These are phyloP conservation scores for Coriaria nepalensis DNA, from an alignment of 306 rosid genomes.

Conservation along the genomic window DNA sequence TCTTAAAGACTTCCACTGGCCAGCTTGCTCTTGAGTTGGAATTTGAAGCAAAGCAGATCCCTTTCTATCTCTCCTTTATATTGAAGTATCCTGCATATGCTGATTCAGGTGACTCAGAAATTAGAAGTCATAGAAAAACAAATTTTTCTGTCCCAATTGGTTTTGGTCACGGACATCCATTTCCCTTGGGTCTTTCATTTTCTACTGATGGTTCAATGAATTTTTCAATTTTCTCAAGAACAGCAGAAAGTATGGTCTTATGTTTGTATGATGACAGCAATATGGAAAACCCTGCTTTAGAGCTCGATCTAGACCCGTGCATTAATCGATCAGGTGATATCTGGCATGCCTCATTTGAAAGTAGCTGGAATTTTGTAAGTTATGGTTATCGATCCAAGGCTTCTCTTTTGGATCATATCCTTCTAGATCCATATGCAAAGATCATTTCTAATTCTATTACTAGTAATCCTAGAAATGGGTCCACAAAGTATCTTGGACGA, in stretches of 20 bases:
- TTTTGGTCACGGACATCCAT: slow-evolving; percentile 38
- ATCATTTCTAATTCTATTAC: slow-evolving; percentile 30
- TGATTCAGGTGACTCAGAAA: slow-evolving; percentile 27
- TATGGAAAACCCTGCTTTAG: slow-evolving; percentile 53
- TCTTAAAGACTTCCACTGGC: slow-evolving; percentile 22
- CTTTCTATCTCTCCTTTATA: slow-evolving; percentile 66
- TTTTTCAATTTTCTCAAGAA: slow-evolving; percentile 60
- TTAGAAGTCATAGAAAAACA: slow-evolving; percentile 59
- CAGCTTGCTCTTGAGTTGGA: slow-evolving; percentile 41
- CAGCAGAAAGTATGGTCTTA: slow-evolving; percentile 56
- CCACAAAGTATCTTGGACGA: slow-evolving; percentile 38
- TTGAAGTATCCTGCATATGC: slow-evolving; percentile 22
- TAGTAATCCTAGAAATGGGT: slow-evolving; percentile 20
- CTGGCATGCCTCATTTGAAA: slow-evolving; percentile 73
- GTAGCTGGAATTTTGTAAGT: slow-evolving; percentile 36
- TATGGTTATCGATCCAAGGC: slow-evolving; percentile 60
- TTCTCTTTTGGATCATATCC: slow-evolving; percentile 11
- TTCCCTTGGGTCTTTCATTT: slow-evolving; percentile 62
- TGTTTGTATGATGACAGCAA: slow-evolving; percentile 50
- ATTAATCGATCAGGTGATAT: slow-evolving; percentile 74
- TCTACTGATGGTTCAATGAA: slow-evolving; percentile 51
- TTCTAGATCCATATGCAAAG: slow-evolving; percentile 83
- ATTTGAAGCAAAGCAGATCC: slow-evolving; percentile 47
- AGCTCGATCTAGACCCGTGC: slow-evolving; percentile 85
- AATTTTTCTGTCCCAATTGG: slow-evolving; percentile 78